Percentiles rank a stretch among this genome's conserved stretches.
Evolutionary conservation across 1,284 basidiomycete species (phyloP).

Genomic region (Mycena sp.): DNA sequence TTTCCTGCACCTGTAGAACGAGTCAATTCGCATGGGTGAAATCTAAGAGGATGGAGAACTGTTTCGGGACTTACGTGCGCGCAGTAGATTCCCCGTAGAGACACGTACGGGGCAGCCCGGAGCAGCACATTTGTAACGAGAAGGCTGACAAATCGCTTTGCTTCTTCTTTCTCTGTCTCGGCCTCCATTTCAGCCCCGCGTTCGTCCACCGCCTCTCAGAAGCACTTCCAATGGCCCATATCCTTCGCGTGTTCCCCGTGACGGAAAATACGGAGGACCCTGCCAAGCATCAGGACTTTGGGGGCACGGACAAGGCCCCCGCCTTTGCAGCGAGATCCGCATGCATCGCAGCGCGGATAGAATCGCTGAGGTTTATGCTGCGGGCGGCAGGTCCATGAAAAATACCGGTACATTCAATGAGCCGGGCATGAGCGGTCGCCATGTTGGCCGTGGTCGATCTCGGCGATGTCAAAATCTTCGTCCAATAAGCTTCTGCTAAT

Average conservation of each 20-base stretch:
- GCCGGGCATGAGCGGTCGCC: slow-evolving; percentile 6
- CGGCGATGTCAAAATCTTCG: background rate
- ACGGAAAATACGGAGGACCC: background rate
- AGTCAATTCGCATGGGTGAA: background rate
- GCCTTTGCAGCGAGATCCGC: background rate
- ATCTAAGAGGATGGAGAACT: too few species aligned
- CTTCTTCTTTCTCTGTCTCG: slow-evolving; percentile 21
- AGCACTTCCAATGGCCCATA: background rate
- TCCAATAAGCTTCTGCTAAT: slow-evolving; percentile 1
- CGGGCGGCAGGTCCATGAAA: background rate
- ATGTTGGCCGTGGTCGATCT: background rate
- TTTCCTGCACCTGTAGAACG: slow-evolving; percentile 1
- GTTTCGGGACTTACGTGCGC: background rate
- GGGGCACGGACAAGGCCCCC: background rate
- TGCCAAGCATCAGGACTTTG: background rate
- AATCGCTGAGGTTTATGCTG: background rate
- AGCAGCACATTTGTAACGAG: background rate
- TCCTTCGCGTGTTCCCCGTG: background rate
- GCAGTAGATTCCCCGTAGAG: slow-evolving; percentile 1
- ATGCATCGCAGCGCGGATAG: background rate
- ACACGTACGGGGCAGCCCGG: background rate
- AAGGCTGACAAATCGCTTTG: background rate
- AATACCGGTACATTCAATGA: background rate
- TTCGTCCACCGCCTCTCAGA: slow-evolving; percentile 2
- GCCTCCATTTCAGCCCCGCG: slow-evolving; percentile 25